Evolutionary conservation across 495 filamentous ascomycete genomes (phyloP).

Genomic region (Poronia punctata): DNA sequence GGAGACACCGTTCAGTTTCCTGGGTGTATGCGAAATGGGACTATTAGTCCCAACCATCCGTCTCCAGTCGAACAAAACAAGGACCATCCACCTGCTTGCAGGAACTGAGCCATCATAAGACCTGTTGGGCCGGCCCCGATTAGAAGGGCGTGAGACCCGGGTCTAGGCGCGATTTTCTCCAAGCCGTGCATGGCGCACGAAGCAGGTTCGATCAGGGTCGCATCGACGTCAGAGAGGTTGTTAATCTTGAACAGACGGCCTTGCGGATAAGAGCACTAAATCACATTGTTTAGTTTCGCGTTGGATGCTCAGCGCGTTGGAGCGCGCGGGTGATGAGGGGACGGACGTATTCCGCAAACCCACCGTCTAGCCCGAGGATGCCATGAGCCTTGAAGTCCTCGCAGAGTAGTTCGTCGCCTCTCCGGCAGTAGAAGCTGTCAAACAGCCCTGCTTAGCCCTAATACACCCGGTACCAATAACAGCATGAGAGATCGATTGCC

Average conservation of each 20-base stretch:
- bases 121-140: slow-evolving; percentile 67
- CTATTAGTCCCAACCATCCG: too few relatives aligned
- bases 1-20: slow-evolving; percentile 52
- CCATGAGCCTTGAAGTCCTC: slow-evolving; percentile 64
- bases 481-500: too few relatives aligned
- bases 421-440: slow-evolving; percentile 59
- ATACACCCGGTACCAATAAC: too few relatives aligned
- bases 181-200: slow-evolving; percentile 65
- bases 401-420: slow-evolving; percentile 60
- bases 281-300: neutral
- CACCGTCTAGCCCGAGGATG: slow-evolving; percentile 54
- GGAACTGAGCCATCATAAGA: slow-evolving; percentile 36
- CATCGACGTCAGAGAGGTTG: slow-evolving; percentile 61
- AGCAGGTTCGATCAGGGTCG: slow-evolving; percentile 66
- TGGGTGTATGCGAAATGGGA: too few relatives aligned
- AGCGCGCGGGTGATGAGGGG: slow-evolving; percentile 25
- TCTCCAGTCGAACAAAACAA: neutral
- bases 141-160: slow-evolving; percentile 58
- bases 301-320: too few relatives aligned
- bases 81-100: slow-evolving; percentile 8
- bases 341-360: slow-evolving; percentile 62
- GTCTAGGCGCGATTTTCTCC: slow-evolving; percentile 64
- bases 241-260: slow-evolving; percentile 64
- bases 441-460: too few relatives aligned
- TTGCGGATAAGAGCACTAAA: slow-evolving; percentile 40